Percentiles rank a stretch among this genome's conserved stretches.
Conservation (phyloP, 192 early-diverging fungal species). For the Funneliformis mosseae region DNA sequence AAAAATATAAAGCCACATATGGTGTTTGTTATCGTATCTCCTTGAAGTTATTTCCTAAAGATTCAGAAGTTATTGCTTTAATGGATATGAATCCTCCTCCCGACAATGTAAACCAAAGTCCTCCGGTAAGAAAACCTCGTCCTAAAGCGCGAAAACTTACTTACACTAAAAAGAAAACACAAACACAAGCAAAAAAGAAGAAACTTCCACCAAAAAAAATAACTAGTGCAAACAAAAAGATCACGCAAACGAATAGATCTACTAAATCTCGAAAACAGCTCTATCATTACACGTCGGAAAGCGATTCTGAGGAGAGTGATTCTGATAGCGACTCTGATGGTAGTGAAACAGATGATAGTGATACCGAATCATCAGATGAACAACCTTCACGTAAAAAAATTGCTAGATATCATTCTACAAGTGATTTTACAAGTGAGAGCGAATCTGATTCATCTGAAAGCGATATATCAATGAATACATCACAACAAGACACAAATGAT, state of each 20-base stretch:
- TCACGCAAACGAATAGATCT: background rate
- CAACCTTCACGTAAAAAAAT: background rate
- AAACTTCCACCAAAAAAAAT: background rate
- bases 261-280: background rate
- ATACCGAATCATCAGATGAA: background rate
- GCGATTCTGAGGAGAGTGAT: background rate
- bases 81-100: background rate
- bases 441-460: background rate
- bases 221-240: background rate
- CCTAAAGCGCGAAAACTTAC: background rate
- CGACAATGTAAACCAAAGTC: background rate
- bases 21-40: slow-evolving; percentile 46
- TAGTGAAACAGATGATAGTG: background rate
- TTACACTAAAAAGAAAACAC: background rate
- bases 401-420: background rate
- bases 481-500: background rate
- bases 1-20: slow-evolving; percentile 39
- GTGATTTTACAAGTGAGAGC: background rate
- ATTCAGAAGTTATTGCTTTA: background rate
- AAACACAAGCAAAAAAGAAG: background rate
- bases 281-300: background rate
- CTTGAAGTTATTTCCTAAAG: slow-evolving; percentile 31
- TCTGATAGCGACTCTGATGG: background rate
- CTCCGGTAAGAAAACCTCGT: background rate
- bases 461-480: background rate